These are phyloP conservation scores for Dactylellina cionopaga DNA, from an alignment of 2,329 filamentous ascomycete genomes.

Conservation along the genomic window DNA sequence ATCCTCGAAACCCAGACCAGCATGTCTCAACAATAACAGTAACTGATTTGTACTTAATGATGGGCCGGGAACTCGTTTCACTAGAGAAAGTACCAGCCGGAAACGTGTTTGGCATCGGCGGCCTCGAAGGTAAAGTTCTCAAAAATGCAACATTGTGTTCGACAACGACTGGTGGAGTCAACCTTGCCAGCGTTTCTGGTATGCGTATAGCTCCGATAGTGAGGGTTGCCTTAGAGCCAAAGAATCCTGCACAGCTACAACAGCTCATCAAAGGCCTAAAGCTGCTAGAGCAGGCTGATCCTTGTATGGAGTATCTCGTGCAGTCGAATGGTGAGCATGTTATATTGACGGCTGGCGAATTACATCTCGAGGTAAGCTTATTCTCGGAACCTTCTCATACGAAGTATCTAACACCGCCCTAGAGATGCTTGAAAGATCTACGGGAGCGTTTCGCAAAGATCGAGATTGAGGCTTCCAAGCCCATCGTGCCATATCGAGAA, in stretches of 20 bases:
- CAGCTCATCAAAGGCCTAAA: constrained; percentile 92
- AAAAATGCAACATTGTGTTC: constrained; percentile 96
- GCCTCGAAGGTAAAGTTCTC: constrained; percentile 89
- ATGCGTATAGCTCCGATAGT: constrained; percentile 90
- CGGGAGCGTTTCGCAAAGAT: constrained; percentile 91
- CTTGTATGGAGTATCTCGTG: constrained; percentile 94
- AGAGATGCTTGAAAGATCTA: constrained; percentile 91
- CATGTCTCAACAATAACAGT: constrained; percentile 77
- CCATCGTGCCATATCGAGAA: constrained; percentile 95
- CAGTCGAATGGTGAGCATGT: constrained; percentile 94
- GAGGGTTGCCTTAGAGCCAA: constrained; percentile 91
- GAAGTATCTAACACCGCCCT: constrained; percentile 17
- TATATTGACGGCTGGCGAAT: constrained; percentile 88
- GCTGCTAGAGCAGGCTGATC: constrained; percentile 91
- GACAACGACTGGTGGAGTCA: constrained; percentile 83
- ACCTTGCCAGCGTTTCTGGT: constrained; percentile 82
- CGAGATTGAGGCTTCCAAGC: constrained; percentile 90
- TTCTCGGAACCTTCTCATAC: neutral
- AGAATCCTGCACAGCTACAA: constrained; percentile 86
- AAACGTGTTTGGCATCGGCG: constrained; percentile 93
- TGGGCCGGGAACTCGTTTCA: constrained; percentile 88
- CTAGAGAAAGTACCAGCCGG: constrained; percentile 87
- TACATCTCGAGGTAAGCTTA: constrained; percentile 73
- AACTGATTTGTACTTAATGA: constrained; percentile 89
- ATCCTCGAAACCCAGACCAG: constrained; percentile 74